phyloP scores from a whole-genome alignment of 2,329 filamentous ascomycete species.

The Cercospora janseana region DNA sequence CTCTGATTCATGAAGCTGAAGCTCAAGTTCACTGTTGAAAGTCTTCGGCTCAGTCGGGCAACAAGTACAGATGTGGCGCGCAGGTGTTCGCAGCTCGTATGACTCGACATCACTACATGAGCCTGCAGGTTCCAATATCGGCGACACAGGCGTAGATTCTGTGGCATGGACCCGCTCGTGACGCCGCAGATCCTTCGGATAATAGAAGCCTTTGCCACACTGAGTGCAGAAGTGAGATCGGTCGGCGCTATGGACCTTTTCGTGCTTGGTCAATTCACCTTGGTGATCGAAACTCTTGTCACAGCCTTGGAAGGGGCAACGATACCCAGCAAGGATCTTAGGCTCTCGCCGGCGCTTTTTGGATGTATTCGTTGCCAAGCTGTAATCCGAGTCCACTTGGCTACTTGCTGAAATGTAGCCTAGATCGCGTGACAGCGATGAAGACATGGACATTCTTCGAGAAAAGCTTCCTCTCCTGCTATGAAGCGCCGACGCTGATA shows the following conservation, averaged over 20 bases:
- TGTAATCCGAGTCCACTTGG: conserved; percentile 18
- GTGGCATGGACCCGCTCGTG: conserved; percentile 12
- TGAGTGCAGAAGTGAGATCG: conserved; percentile 11
- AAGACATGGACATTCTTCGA: conserved; percentile 9
- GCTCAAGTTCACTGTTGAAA: conserved; percentile 1
- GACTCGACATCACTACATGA: conserved; percentile 8
- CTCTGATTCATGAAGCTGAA: conserved; percentile 5
- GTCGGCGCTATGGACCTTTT: conserved; percentile 13
- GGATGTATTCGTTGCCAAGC: conserved; percentile 10
- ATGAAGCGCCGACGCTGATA: conserved; percentile 12
- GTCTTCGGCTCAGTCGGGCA: background rate
- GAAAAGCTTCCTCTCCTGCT: conserved; percentile 13
- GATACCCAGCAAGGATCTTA: conserved; percentile 15
- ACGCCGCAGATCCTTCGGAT: conserved; percentile 17
- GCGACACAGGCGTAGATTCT: conserved; percentile 13
- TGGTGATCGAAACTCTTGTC: conserved; percentile 16
- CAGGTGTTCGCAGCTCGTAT: background rate
- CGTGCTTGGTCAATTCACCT: conserved; percentile 18
- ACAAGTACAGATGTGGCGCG: background rate
- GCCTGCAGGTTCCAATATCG: conserved; percentile 8
- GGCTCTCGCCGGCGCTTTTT: conserved; percentile 17
- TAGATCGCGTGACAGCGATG: conserved; percentile 14
- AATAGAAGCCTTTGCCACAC: conserved; percentile 18
- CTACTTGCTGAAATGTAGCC: conserved; percentile 21
- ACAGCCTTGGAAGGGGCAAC: conserved; percentile 7